Conservation (phyloP, 1,284 basidiomycete species). For the Ganoderma resinaceum region DNA sequence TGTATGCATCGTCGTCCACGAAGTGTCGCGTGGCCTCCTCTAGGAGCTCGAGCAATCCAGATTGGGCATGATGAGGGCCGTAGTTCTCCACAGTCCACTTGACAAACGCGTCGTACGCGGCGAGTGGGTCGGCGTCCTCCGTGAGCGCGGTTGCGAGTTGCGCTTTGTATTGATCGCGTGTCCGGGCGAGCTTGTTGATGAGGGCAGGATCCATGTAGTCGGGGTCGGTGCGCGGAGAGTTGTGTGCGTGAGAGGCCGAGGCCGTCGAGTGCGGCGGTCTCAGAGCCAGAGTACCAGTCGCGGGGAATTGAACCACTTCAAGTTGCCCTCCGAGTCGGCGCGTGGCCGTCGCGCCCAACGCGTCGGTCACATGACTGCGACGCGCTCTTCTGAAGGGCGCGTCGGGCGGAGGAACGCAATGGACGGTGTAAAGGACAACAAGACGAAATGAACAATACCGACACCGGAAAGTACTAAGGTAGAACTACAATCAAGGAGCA, state of each 20-base stretch:
- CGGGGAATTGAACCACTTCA: constrained; percentile 18
- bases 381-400: not conserved
- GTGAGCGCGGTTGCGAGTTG: constrained; percentile 48
- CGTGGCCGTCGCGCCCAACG: constrained; percentile 28
- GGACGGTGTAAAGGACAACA: not conserved
- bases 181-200: constrained; percentile 38
- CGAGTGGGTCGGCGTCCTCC: constrained; percentile 77
- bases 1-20: constrained; percentile 81
- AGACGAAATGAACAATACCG: not conserved
- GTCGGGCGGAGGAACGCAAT: not conserved
- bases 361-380: constrained; percentile 30
- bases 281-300: too few relatives aligned
- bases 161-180: constrained; percentile 44
- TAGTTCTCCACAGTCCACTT: constrained; percentile 74
- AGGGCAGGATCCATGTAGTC: constrained; percentile 21
- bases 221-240: not conserved
- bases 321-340: constrained; percentile 17
- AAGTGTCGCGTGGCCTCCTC: constrained; percentile 83
- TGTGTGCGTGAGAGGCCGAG: not conserved
- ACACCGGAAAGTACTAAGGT: constrained; percentile 13
- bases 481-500: constrained; percentile 19
- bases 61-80: constrained; percentile 49
- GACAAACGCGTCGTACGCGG: constrained; percentile 68
- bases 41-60: constrained; percentile 74
- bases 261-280: constrained; percentile 1